Evolutionary conservation across 345 rosid species (phyloP), one percentile per base, ranked within the genome.

Genomic region (Raphanus sativus): DNA sequence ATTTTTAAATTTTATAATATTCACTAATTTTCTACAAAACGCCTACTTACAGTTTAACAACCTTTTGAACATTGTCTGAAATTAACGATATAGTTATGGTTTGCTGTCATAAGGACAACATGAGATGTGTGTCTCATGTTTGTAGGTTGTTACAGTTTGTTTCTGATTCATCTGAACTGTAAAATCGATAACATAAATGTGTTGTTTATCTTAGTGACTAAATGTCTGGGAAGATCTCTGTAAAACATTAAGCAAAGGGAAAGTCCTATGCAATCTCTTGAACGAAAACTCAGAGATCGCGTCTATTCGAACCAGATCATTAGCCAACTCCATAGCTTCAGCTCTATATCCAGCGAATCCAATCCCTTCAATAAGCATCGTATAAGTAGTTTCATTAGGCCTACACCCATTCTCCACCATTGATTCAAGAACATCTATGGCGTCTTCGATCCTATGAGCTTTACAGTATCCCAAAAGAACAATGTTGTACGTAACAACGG

Each of bases 361-460:
- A 54, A 90, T 83, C 74, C 96, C 94, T 83, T 91, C 92, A 12
- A 86, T 78, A 70, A 94, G 78, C 76, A 91, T 40, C 2, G 80
- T 77, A 60, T 87, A 90, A 42, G 94, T 94, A 34, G 94, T 90
- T 84, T 91, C 92, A 45, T 87, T 91, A 6, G 98, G 96, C 80
- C 5, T 88, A 83, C 89, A 89, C 24, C 96, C 86, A 52, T 85
- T 84, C 56, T 71, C 84, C 2, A 86, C 85, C 96, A 93, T 91
- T 24, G 84, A 82, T 3, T 85, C 84, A 40, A 91, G 74, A 16
- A 89, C 81, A 74, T 89, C 91, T 50, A 90, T 86, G 2, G 97
- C 96, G 5, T 89, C 94, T 13, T 79, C 85, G 1, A 86, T 82
- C 78, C 92, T 83, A 21, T 70, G 89, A n/a, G 80, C 83, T 82